Conservation (phyloP, 306 rosid genomes). For the Sicyos edulis region DNA sequence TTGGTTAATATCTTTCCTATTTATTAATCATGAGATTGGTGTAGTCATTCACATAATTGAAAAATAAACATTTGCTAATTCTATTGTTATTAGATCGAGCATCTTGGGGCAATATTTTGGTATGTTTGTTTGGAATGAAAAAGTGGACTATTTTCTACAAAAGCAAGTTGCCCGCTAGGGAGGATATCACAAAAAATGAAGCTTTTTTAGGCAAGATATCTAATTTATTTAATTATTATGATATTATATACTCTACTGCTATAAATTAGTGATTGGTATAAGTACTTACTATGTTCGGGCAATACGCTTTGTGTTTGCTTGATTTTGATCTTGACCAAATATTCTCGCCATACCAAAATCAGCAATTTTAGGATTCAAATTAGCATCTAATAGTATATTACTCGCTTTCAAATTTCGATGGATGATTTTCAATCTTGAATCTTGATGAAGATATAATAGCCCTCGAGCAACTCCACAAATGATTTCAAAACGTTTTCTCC, state of each 20-base stretch:
- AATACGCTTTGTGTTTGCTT: background rate
- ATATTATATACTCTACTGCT: too few relatives aligned
- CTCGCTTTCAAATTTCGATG: constrained; percentile 15
- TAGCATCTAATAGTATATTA: constrained; percentile 7
- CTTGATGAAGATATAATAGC: constrained; percentile 1
- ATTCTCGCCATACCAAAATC: constrained; percentile 17
- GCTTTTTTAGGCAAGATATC: too few relatives aligned
- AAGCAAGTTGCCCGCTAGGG: too few relatives aligned
- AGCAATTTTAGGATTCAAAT: constrained; percentile 14
- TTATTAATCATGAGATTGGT: background rate
- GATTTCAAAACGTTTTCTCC: too few relatives aligned
- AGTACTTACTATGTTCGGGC: constrained; percentile 11
- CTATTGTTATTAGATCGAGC: too few relatives aligned
- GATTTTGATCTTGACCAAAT: constrained; percentile 15
- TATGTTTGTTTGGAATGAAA: too few relatives aligned
- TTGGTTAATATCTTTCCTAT: background rate
- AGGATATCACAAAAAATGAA: too few relatives aligned
- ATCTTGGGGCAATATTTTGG: too few relatives aligned
- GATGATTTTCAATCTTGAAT: constrained; percentile 13
- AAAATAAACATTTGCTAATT: too few relatives aligned
- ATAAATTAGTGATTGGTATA: too few relatives aligned
- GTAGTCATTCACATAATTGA: background rate
- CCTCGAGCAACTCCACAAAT: background rate
- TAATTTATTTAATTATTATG: too few relatives aligned
- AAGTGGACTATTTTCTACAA: too few relatives aligned